phyloP scores from a whole-genome alignment of 129 eudicot genomes.

The Chrysanthemum lavandulifolium region DNA sequence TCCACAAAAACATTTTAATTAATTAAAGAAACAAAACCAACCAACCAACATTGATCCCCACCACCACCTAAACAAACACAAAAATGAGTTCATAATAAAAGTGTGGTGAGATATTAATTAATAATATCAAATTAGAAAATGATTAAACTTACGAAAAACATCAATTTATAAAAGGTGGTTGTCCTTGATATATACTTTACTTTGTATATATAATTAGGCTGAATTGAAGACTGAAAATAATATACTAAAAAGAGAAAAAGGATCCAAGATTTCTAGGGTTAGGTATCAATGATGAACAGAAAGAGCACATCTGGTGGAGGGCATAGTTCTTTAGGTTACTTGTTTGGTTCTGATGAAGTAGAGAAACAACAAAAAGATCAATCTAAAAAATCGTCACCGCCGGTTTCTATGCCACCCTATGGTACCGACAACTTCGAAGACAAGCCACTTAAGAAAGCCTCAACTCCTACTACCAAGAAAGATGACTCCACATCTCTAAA shows the following conservation, averaged over 20 bases:
- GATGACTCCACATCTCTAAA: constrained; percentile 23
- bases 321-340: constrained; percentile 57
- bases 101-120: neutral
- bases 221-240: neutral
- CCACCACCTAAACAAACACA: neutral
- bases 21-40: neutral
- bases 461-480: constrained; percentile 33
- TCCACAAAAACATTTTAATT: neutral
- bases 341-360: constrained; percentile 2
- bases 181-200: neutral
- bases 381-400: constrained; percentile 24
- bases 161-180: constrained; percentile 5
- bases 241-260: no score
- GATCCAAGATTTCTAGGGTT: no score
- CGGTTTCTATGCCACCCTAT: constrained; percentile 44
- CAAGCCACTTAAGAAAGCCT: constrained; percentile 18
- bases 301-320: constrained; percentile 54
- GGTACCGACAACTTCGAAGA: constrained; percentile 38
- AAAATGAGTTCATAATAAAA: neutral
- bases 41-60: neutral
- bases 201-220: neutral
- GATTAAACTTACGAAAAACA: neutral
- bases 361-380: constrained; percentile 24
- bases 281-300: no score
- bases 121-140: neutral